A percentile compares a stretch with the other conserved stretches of the same genome.
Conservation (phyloP, 1,284 basidiomycete genomes). For the Pascua sp. region DNA sequence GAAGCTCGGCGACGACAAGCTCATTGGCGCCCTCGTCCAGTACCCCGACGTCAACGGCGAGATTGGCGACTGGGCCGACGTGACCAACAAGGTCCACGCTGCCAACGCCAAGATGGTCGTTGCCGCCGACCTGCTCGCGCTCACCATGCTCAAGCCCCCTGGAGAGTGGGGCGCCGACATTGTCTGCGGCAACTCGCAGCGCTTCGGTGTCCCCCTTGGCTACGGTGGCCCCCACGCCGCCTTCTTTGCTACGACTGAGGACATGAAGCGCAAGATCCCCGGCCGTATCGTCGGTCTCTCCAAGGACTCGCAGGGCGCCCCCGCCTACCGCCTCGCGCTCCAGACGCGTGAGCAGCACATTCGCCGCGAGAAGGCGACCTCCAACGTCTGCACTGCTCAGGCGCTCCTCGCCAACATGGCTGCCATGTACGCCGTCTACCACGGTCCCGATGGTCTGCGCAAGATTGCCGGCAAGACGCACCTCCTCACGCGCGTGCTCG, state of each 20-base stretch:
- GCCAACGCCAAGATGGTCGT: conserved; percentile 74
- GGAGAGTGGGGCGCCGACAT: conserved; percentile 99
- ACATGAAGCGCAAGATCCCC: conserved; percentile 94
- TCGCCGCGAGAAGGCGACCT: conserved; percentile 90
- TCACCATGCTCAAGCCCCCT: conserved; percentile 90
- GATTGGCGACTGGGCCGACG: conserved; percentile 68
- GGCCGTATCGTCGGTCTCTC: conserved; percentile 89
- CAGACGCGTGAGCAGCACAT: conserved; percentile 98
- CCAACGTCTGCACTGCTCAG: conserved; percentile 87
- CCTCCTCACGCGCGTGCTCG: conserved; percentile 77
- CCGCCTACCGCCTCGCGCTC: conserved; percentile 86
- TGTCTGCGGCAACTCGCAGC: conserved; percentile 88
- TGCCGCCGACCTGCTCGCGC: conserved; percentile 86
- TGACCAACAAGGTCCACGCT: conserved; percentile 71
- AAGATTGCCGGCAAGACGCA: conserved; percentile 89
- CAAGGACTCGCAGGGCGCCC: conserved; percentile 76
- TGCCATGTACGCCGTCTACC: conserved; percentile 96
- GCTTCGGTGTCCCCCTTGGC: conserved; percentile 84
- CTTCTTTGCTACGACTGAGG: conserved; percentile 92
- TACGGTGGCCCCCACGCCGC: conserved; percentile 91
- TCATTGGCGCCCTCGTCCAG: conserved; percentile 86
- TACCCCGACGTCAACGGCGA: conserved; percentile 89
- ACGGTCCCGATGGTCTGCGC: conserved; percentile 81
- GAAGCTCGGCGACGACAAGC: conserved; percentile 52
- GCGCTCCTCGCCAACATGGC: conserved; percentile 95